Evolutionary conservation across 768 basidiomycete species (phyloP).

Genomic region (Trametes coccinea): DNA sequence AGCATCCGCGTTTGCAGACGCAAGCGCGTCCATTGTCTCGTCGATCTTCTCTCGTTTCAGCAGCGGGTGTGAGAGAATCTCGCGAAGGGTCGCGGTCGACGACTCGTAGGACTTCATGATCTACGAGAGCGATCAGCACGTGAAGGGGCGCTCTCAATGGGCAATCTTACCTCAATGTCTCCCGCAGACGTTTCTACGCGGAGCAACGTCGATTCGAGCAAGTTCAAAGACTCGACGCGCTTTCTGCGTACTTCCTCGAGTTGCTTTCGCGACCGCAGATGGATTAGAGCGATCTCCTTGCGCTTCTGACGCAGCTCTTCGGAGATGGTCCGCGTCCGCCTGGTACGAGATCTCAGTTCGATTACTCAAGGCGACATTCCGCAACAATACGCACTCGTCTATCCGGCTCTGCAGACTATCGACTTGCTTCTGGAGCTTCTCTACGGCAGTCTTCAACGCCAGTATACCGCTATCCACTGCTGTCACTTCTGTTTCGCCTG

Average conservation of each 20-base stretch:
- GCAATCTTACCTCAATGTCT: constrained; percentile 70
- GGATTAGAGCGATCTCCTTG: constrained; percentile 70
- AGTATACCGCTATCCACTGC: constrained; percentile 83
- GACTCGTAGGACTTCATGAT: constrained; percentile 86
- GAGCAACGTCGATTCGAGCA: constrained; percentile 73
- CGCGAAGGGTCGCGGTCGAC: constrained; percentile 73
- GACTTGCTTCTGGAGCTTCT: constrained; percentile 68
- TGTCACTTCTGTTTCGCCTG: constrained; percentile 53
- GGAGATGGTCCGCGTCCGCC: constrained; percentile 67
- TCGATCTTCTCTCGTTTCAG: constrained; percentile 80
- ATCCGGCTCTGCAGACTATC: constrained; percentile 69
- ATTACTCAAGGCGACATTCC: neutral
- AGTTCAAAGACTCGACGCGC: constrained; percentile 71
- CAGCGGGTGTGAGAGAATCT: constrained; percentile 78
- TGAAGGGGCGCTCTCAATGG: neutral
- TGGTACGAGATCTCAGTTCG: constrained; percentile 31
- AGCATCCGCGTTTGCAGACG: constrained; percentile 80
- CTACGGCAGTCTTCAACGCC: constrained; percentile 72
- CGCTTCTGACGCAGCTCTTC: constrained; percentile 66
- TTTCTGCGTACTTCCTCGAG: constrained; percentile 77
- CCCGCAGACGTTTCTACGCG: constrained; percentile 88
- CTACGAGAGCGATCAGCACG: constrained; percentile 39
- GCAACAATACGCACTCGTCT: constrained; percentile 52
- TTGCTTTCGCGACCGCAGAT: constrained; percentile 80
- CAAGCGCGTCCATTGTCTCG: constrained; percentile 84